Conservation (phyloP, 257 asterid genomes). For the Anisodus acutangulus region DNA sequence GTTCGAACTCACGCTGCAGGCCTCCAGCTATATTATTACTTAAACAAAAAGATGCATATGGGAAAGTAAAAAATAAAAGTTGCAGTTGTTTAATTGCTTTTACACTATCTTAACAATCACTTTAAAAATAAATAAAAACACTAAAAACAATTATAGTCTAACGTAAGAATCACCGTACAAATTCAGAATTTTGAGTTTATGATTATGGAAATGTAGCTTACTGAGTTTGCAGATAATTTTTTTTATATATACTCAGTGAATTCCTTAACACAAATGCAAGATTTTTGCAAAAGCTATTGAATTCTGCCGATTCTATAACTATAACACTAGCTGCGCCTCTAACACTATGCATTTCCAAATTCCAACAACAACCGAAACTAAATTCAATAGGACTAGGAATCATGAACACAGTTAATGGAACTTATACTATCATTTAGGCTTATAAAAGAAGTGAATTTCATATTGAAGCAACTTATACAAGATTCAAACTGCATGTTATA, state of each 20-base stretch:
- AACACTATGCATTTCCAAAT: not conserved
- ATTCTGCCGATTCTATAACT: not conserved
- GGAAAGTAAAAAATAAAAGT: not conserved
- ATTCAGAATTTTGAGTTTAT: not conserved
- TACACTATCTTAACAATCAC: not conserved
- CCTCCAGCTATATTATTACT: slow-evolving; percentile 9
- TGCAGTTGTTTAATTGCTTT: not conserved
- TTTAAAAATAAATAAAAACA: not conserved
- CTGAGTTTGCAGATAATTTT: not conserved
- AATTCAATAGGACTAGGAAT: not conserved
- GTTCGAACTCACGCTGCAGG: no score
- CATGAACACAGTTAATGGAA: not conserved
- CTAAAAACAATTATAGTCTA: not conserved
- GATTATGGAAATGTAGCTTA: not conserved
- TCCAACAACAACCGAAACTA: not conserved
- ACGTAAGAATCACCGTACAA: not conserved
- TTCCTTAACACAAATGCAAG: not conserved
- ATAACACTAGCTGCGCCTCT: not conserved
- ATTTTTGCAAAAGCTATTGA: not conserved
- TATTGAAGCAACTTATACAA: slow-evolving; percentile 10
- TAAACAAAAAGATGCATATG: not conserved
- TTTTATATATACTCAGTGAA: not conserved
- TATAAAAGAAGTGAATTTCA: not conserved
- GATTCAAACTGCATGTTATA: not conserved
- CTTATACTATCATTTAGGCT: not conserved